Conservation (phyloP, 768 basidiomycete genomes). For the Psilocybe tampanensis region DNA sequence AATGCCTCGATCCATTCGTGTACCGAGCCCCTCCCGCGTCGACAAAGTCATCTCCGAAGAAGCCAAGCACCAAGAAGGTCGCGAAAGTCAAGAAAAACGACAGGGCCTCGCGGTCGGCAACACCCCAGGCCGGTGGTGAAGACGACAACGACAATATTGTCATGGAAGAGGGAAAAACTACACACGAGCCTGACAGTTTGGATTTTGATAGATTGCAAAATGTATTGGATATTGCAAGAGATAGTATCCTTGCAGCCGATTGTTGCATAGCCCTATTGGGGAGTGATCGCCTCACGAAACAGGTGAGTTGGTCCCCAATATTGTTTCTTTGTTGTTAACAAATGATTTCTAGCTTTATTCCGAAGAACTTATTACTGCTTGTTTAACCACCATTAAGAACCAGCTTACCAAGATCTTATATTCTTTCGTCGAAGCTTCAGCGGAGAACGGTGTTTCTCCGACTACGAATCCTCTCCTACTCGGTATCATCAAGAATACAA, state of each 20-base stretch:
- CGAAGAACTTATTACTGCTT: conserved; percentile 86
- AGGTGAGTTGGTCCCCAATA: conserved; percentile 49
- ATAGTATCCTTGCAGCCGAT: conserved; percentile 83
- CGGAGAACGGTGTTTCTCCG: conserved; percentile 38
- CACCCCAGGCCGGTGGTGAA: conserved; percentile 35
- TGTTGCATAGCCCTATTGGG: conserved; percentile 79
- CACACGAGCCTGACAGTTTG: conserved; percentile 33
- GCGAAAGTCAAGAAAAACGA: conserved; percentile 40
- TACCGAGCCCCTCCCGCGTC: conserved; percentile 22
- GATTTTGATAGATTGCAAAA: conserved; percentile 53
- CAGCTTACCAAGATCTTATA: conserved; percentile 80
- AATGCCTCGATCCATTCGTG: conserved; percentile 75
- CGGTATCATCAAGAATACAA: conserved; percentile 48
- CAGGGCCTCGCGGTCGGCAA: conserved; percentile 45
- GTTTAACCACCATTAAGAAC: conserved; percentile 77
- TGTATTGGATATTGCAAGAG: conserved; percentile 61
- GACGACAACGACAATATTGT: conserved; percentile 18
- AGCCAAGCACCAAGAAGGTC: conserved; percentile 44
- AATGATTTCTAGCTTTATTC: conserved; percentile 72
- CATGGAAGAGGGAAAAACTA: conserved; percentile 7
- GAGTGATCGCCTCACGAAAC: conserved; percentile 81
- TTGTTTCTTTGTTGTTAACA: neutral
- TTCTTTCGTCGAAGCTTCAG: conserved; percentile 79
- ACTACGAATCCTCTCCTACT: conserved; percentile 51
- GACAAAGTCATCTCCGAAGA: conserved; percentile 50